A percentile compares a stretch with the other conserved stretches of the same genome.
These are phyloP conservation scores for Hemerocallis citrina DNA, from an alignment of 106 monocot genomes.

Conservation along the genomic window DNA sequence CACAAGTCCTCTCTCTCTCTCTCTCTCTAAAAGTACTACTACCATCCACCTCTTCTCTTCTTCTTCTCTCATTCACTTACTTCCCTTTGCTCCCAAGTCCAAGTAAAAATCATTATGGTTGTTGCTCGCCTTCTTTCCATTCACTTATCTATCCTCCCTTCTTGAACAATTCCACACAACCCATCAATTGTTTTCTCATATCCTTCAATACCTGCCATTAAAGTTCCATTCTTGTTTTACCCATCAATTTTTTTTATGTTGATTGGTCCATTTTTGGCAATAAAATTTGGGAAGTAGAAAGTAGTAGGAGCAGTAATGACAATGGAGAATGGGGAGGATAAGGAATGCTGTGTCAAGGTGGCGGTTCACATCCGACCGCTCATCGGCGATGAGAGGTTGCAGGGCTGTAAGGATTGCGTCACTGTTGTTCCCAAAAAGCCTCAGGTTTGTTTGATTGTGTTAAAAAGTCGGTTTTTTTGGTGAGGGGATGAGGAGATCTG, in stretches of 20 bases:
- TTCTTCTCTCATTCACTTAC: not conserved
- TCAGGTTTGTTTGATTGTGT: constrained; percentile 40
- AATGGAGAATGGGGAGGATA: constrained; percentile 80
- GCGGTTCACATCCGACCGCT: constrained; percentile 91
- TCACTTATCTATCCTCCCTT: not conserved
- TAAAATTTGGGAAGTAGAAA: too few species aligned
- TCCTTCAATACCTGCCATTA: not conserved
- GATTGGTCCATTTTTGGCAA: constrained; percentile 1
- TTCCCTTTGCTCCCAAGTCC: too few species aligned
- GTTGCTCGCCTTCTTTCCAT: constrained; percentile 9
- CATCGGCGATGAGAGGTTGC: constrained; percentile 77
- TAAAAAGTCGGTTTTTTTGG: not conserved
- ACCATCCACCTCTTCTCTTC: not conserved
- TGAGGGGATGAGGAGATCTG: constrained; percentile 8
- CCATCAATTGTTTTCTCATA: not conserved
- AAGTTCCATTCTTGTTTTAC: not conserved
- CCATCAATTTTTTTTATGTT: not conserved
- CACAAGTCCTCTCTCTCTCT: constrained; percentile 8
- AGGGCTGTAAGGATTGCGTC: constrained; percentile 94
- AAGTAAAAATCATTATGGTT: too few species aligned
- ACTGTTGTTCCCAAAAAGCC: constrained; percentile 63
- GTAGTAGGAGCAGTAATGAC: constrained; percentile 18
- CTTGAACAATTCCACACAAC: not conserved
- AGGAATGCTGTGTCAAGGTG: constrained; percentile 95
- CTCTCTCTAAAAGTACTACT: constrained; percentile 14